Evolutionary conservation across 2,329 filamentous ascomycete species (phyloP), one percentile per base, ranked within the genome.

Genomic region (Fusarium palustre): DNA sequence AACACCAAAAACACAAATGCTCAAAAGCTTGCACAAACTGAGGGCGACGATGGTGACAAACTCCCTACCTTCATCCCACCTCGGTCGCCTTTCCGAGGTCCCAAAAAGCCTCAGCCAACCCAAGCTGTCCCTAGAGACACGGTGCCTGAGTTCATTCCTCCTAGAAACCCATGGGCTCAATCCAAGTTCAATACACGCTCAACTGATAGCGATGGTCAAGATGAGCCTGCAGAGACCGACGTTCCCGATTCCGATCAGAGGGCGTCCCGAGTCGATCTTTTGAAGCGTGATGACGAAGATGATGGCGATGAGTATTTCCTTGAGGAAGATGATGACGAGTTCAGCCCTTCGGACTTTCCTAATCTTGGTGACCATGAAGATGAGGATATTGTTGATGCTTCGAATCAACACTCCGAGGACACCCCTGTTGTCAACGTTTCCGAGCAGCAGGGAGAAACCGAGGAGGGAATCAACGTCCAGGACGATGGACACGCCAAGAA

Each of bases 41-140:
- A 55, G 12, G 28, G 42, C 25, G 16, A 41, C 2, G 42, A 33
- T n/a, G 15, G 24, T 16, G 41, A 43, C 49, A 63, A 47, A 18
- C 15, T 25, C 16, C 56, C 64, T 20, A 39, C 39, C 20, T 66
- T 66, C 22, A 67, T 66, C n/a, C 64, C 62, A 16, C 67, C 67
- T 18, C 67, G 53, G 33, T 47, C 66, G 5, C 67, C 67, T 18
- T 70, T 70, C 22, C 30, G 46, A 34, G 41, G 36, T 10, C 25
- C 55, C 42, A 39, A 52, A n/a, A 62, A 66, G 20, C 52, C 66
- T 30, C 41, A 50, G 24, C 45, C 48, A 10, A 49, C 46, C 8
- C 55, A 54, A 39, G 24, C 42, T 45, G 18, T 64, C 24, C 61
- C 61, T 24, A 50, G 62, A 38, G 61, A 65, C 18, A 65, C 42